Evolutionary conservation across 805 yeast genomes (phyloP).

Genomic region (Candida sphagnicola): DNA sequence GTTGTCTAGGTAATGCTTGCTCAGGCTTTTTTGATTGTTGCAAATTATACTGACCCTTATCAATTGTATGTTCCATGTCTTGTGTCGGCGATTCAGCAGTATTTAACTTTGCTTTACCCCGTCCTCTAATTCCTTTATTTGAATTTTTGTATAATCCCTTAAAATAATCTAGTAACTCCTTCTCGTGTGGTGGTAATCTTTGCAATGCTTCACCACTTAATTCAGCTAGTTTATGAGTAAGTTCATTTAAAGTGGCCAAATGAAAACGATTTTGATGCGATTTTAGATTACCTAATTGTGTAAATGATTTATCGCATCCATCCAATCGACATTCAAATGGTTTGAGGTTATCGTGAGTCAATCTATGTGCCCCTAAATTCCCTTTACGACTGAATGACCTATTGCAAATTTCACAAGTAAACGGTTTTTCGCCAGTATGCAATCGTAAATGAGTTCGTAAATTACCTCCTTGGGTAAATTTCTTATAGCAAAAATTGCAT

Average conservation of each 20-base stretch:
- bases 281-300: constrained; percentile 90
- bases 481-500: constrained; percentile 73
- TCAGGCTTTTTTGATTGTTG: constrained; percentile 1
- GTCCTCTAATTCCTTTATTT: constrained; percentile 86
- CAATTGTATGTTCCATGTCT: not conserved
- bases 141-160: constrained; percentile 81
- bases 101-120: constrained; percentile 53
- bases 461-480: constrained; percentile 89
- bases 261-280: constrained; percentile 93
- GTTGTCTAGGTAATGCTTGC: constrained; percentile 4
- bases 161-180: constrained; percentile 70
- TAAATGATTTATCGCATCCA: constrained; percentile 76
- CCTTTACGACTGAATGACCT: constrained; percentile 86
- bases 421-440: constrained; percentile 93
- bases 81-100: constrained; percentile 2
- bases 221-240: constrained; percentile 67
- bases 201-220: constrained; percentile 44
- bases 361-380: constrained; percentile 80
- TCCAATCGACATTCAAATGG: constrained; percentile 81
- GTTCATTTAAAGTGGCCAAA: constrained; percentile 58
- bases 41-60: constrained; percentile 3
- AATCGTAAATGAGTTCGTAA: constrained; percentile 78
- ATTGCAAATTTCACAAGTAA: constrained; percentile 70
- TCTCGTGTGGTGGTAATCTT: constrained; percentile 57
- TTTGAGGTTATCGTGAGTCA: constrained; percentile 75